Evolutionary conservation across 129 eudicot genomes (phyloP), one percentile per base, ranked within the genome.

Genomic region (Glebionis coronaria): DNA sequence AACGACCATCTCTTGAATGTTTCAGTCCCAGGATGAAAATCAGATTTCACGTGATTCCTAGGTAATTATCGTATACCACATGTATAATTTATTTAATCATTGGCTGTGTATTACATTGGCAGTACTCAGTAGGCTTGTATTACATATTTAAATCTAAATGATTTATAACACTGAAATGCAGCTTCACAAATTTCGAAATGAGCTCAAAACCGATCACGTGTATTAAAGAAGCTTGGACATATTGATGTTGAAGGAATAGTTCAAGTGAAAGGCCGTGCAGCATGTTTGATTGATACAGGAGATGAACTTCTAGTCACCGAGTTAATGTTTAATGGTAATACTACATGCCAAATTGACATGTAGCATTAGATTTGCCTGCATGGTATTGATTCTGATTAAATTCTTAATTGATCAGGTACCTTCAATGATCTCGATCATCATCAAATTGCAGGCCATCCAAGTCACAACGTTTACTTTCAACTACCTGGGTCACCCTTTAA

Each of bases 181-280:
- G 99, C 95, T 93, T 73, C 97, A 93, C 86, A 93, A 87, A 66
- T 93, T 93, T 29, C 97, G 97, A 31, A 95, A 93, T 50, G 99
- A 93, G 74, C 97, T 93, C 20, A 93, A 81, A 93, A 93, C 70
- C 87, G 99, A 52, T 93, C 99, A 8, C 86, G 97, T 25, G 99
- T 93, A 73, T 58, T 89, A 28, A 93, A 82, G 76, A 93, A 80
- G 81, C 92, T 93, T 54, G 99, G 97, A n/a, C 99, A 93, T n/a
- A n/a, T n/a, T n/a, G n/a, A n/a, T n/a, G n/a, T n/a, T n/a, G n/a
- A n/a, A n/a, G n/a, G n/a, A n/a, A n/a, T n/a, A n/a, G n/a, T n/a
- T n/a, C n/a, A n/a, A n/a, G n/a, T n/a, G n/a, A n/a, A n/a, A n/a
- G n/a, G n/a, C n/a, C n/a, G n/a, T n/a, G n/a, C n/a, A n/a, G n/a